Evolutionary conservation across 257 asterid genomes (phyloP), one percentile per base, ranked within the genome.

Genomic region (Ballota nigra): DNA sequence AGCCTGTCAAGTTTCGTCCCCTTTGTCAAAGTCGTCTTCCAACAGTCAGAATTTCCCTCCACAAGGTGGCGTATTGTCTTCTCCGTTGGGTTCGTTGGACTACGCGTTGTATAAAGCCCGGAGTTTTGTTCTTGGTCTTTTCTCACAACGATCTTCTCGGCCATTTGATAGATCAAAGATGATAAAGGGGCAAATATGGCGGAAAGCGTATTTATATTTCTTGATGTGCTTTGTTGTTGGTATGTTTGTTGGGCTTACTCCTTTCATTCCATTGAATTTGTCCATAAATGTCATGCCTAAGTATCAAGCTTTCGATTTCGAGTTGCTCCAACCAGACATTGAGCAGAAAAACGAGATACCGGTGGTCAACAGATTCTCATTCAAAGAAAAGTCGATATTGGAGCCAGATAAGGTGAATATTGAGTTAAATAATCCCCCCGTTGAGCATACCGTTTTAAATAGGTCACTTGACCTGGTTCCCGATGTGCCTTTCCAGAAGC

Each of bases 21-120:
- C 95, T 9, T 68, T 87, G 75, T 86, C 95, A 22, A 89, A 87
- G 64, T 82, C 95, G 1, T 84, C 94, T 4, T 80, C 96, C 0
- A 75, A 75, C 55, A 79, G 70, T 71, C 88, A 83, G 63, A 85
- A 79, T 69, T 75, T 80, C 63, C 70, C 83, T 19, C 70, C 82
- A 19, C 79, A 81, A 0, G 69, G 80, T 23, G 76, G 82, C 8
- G 11, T 70, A 23, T 53, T 75, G 59, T 47, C 86, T 10, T 83
- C 91, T 47, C 78, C 80, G 8, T 56, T 79, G 55, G 80, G 83
- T 68, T 81, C 86, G 26, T 70, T 88, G 56, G 88, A 83, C 71
- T 79, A 86, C 79, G 88, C 80, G n/a, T 63, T 81, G 23, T 81
- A 81, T 74, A 83, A 72, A 74, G 73, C 75, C 45, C 94, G 82